Evolutionary conservation across 2,329 filamentous ascomycete genomes (phyloP).

Genomic region (Ceratocystis lukuohia): DNA sequence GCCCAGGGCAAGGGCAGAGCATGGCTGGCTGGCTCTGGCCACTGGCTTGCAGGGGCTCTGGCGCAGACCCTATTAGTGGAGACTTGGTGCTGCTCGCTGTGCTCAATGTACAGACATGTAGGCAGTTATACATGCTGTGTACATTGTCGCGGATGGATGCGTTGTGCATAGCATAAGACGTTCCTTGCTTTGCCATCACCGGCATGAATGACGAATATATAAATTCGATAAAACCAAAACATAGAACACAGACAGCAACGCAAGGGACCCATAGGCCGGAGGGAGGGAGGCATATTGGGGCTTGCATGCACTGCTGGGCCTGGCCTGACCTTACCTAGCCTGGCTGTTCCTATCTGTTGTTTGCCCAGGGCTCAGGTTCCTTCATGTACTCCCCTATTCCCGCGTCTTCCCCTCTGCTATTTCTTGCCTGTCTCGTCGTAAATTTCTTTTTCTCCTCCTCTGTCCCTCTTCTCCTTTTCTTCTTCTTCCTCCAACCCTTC

Average conservation of each 20-base stretch:
- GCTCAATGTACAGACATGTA: too few species aligned
- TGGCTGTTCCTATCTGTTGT: neutral
- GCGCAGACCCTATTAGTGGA: too few species aligned
- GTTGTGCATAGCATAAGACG: neutral
- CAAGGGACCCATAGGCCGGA: neutral
- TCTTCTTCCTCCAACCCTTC: conserved; percentile 17
- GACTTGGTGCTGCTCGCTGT: too few species aligned
- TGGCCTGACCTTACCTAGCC: neutral
- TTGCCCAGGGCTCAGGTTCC: conserved; percentile 13
- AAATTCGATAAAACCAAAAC: conserved; percentile 2
- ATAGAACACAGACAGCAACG: neutral
- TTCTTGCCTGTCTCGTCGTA: conserved; percentile 20
- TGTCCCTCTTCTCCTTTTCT: conserved; percentile 21
- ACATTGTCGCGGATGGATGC: too few species aligned
- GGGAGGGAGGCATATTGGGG: conserved; percentile 3
- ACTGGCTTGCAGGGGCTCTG: neutral
- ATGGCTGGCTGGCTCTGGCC: neutral
- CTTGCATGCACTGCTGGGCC: neutral
- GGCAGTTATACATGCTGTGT: too few species aligned
- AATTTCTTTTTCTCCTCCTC: conserved; percentile 23
- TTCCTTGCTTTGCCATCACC: neutral
- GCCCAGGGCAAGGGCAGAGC: neutral
- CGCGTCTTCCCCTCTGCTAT: conserved; percentile 4
- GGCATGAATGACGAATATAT: neutral
- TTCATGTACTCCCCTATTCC: conserved; percentile 20